phyloP scores from a whole-genome alignment of 495 filamentous ascomycete genomes.

The Penicillium longicatenatum region DNA sequence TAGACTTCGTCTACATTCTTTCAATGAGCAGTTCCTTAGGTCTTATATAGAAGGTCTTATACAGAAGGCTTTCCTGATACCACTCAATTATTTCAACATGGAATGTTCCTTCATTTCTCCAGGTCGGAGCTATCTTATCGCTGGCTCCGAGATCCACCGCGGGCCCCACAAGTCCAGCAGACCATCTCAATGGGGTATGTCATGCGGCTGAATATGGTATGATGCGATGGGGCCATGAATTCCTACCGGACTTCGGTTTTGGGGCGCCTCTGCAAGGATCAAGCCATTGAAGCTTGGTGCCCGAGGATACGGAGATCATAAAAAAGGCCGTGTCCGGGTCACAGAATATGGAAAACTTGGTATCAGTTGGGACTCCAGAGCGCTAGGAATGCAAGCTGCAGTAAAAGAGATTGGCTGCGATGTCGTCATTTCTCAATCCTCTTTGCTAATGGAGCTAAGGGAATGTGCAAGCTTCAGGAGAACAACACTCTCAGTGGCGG shows the following conservation, averaged over 20 bases:
- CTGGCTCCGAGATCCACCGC: background rate
- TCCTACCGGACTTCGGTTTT: background rate
- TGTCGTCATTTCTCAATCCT: constrained; percentile 33
- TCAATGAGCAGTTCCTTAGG: no score
- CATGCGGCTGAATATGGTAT: background rate
- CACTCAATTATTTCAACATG: background rate
- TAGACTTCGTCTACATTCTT: no score
- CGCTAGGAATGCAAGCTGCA: background rate
- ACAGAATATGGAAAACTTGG: background rate
- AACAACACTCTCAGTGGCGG: constrained; percentile 95
- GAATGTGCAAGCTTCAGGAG: constrained; percentile 71
- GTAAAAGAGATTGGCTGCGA: background rate
- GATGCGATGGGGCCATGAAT: background rate
- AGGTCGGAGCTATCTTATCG: background rate
- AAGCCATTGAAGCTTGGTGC: background rate
- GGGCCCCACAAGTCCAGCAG: background rate
- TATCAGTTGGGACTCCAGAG: background rate
- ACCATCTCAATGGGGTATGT: background rate
- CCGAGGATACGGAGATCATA: background rate
- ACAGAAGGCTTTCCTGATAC: background rate
- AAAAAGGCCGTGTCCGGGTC: background rate
- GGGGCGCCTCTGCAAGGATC: background rate
- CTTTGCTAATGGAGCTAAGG: constrained; percentile 45
- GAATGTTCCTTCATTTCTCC: background rate
- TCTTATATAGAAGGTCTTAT: no score